These are phyloP conservation scores for Pestalotiopsis sp. DNA, from an alignment of 2,329 filamentous ascomycete genomes.

Conservation along the genomic window DNA sequence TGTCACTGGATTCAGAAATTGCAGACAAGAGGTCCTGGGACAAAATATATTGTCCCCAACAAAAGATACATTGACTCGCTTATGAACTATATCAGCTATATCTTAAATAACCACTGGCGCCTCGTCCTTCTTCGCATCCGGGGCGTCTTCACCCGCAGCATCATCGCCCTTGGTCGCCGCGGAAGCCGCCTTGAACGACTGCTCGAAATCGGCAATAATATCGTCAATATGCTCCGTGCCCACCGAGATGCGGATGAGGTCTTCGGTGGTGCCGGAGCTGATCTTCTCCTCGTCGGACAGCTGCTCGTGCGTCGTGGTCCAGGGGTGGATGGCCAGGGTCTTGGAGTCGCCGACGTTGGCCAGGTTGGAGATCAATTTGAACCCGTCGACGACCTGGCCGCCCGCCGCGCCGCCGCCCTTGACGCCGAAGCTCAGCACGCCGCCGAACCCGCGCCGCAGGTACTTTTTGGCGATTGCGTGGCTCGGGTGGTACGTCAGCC, in stretches of 20 bases:
- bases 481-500: slow-evolving; percentile 78
- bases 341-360: slow-evolving; percentile 97
- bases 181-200: slow-evolving; percentile 72
- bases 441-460: slow-evolving; percentile 80
- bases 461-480: slow-evolving; percentile 87
- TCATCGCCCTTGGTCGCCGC: slow-evolving; percentile 41
- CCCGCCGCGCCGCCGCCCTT: slow-evolving; percentile 86
- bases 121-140: slow-evolving; percentile 41
- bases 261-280: slow-evolving; percentile 83
- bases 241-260: slow-evolving; percentile 92
- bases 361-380: slow-evolving; percentile 93
- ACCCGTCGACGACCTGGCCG: slow-evolving; percentile 86
- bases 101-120: slow-evolving; percentile 20
- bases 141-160: slow-evolving; percentile 28
- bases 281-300: slow-evolving; percentile 77
- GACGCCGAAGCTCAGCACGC: slow-evolving; percentile 90
- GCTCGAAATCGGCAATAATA: slow-evolving; percentile 93
- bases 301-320: slow-evolving; percentile 95
- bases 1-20: no score
- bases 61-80: neutral
- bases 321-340: slow-evolving; percentile 92
- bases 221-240: slow-evolving; percentile 97
- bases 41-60: no score
- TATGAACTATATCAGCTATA: neutral
- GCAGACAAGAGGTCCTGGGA: no score